Percentiles rank a stretch among this genome's conserved stretches.
phyloP scores from a whole-genome alignment of 2,329 filamentous ascomycete species.

The Cladosporium sp. region DNA sequence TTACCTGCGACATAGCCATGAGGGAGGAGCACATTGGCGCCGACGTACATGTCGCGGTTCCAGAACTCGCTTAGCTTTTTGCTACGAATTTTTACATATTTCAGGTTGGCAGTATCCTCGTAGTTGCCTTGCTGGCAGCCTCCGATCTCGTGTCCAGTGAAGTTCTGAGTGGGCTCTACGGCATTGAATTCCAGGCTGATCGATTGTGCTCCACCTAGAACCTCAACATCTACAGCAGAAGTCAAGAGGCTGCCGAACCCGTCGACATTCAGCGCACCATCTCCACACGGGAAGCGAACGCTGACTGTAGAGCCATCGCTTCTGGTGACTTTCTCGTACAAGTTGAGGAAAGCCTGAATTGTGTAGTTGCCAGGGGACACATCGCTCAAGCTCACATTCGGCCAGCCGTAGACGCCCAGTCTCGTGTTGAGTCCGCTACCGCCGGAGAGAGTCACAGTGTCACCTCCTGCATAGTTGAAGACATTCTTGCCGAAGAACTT shows the following conservation, averaged over 20 bases:
- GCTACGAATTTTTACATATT: slow-evolving; percentile 37
- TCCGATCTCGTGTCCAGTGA: slow-evolving; percentile 34
- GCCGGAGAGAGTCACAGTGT: slow-evolving; percentile 26
- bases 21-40: slow-evolving; percentile 35
- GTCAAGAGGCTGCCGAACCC: slow-evolving; percentile 32
- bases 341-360: slow-evolving; percentile 34
- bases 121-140: slow-evolving; percentile 39
- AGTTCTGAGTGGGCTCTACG: slow-evolving; percentile 21
- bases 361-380: slow-evolving; percentile 31
- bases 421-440: slow-evolving; percentile 25
- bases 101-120: slow-evolving; percentile 30
- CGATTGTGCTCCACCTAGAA: slow-evolving; percentile 29
- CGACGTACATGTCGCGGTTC: slow-evolving; percentile 34
- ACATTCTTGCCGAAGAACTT: slow-evolving; percentile 38
- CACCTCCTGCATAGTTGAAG: slow-evolving; percentile 22
- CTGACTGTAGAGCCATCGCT: slow-evolving; percentile 35
- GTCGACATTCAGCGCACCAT: slow-evolving; percentile 20
- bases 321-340: slow-evolving; percentile 33
- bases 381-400: slow-evolving; percentile 30
- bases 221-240: slow-evolving; percentile 20
- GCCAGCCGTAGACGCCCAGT: slow-evolving; percentile 33
- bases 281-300: slow-evolving; percentile 35
- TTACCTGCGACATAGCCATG: slow-evolving; percentile 32
- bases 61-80: slow-evolving; percentile 34
- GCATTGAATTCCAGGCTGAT: slow-evolving; percentile 32